Evolutionary conservation across 2,329 filamentous ascomycete genomes (phyloP).

Genomic region (Phoma sp.): DNA sequence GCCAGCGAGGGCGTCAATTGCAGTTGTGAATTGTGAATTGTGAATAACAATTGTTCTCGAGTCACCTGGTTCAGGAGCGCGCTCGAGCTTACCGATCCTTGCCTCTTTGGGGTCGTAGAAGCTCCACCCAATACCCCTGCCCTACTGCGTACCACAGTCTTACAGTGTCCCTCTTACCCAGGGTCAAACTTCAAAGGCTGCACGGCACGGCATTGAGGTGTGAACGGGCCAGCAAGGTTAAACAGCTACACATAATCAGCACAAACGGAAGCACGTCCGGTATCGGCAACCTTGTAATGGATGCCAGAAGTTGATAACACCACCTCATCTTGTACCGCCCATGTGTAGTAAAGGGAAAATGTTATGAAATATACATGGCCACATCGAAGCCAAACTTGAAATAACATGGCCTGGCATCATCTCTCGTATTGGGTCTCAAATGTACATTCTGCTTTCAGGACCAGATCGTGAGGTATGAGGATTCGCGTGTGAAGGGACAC

Average conservation of each 20-base stretch:
- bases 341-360: too few species aligned
- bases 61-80: slow-evolving; percentile 36
- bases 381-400: background rate
- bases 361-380: background rate
- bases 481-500: background rate
- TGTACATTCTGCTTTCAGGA: background rate
- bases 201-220: slow-evolving; percentile 5
- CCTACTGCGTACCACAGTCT: slow-evolving; percentile 1
- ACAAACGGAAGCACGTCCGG: background rate
- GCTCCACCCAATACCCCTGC: slow-evolving; percentile 12
- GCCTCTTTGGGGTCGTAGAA: slow-evolving; percentile 4
- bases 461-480: background rate
- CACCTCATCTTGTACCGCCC: background rate
- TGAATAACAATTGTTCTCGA: slow-evolving; percentile 28
- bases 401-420: background rate
- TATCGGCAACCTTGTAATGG: slow-evolving; percentile 3
- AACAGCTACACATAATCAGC: slow-evolving; percentile 1
- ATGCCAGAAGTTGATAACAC: background rate
- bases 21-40: slow-evolving; percentile 8
- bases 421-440: background rate
- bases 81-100: slow-evolving; percentile 12
- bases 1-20: slow-evolving; percentile 1
- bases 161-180: slow-evolving; percentile 10
- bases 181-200: background rate
- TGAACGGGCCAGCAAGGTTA: too few species aligned